phyloP scores from a whole-genome alignment of 1,284 basidiomycete species.

The Austroboletus niveus region DNA sequence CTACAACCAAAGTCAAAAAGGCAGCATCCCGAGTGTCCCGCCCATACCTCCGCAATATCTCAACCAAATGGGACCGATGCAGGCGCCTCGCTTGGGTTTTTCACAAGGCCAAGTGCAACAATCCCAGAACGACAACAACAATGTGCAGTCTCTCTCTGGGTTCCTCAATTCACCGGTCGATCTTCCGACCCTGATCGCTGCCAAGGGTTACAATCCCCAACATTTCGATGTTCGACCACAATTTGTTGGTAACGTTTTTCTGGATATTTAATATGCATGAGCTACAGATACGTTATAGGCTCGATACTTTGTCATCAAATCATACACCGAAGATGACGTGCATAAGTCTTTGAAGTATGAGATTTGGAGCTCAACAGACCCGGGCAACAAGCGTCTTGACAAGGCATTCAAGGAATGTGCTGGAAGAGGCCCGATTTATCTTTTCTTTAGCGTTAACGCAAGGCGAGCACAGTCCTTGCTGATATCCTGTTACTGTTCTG shows the following conservation, averaged over 20 bases:
- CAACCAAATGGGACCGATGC: conserved; percentile 44
- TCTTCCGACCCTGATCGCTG: conserved; percentile 80
- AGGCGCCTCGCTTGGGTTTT: conserved; percentile 45
- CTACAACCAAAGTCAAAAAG: conserved; percentile 51
- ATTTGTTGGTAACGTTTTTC: conserved; percentile 51
- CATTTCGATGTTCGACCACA: conserved; percentile 81
- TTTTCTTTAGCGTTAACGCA: conserved; percentile 96
- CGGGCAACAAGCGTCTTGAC: conserved; percentile 93
- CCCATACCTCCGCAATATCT: conserved; percentile 70
- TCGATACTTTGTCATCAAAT: conserved; percentile 95
- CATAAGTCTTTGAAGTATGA: conserved; percentile 96
- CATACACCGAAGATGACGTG: conserved; percentile 96
- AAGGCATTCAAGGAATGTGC: conserved; percentile 91
- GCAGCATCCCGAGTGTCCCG: conserved; percentile 60
- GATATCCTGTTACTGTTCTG: background rate
- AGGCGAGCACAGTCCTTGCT: conserved; percentile 42
- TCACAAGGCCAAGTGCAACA: conserved; percentile 32
- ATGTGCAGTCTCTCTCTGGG: conserved; percentile 39
- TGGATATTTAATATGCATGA: background rate
- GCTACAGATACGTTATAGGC: conserved; percentile 47
- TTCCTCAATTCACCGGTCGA: conserved; percentile 70
- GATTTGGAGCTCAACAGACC: conserved; percentile 95
- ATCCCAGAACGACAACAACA: conserved; percentile 27
- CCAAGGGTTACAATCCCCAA: conserved; percentile 89
- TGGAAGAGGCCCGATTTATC: conserved; percentile 86